Conservation (phyloP, 192 early-diverging fungal genomes). For the Backusella australiensis region DNA sequence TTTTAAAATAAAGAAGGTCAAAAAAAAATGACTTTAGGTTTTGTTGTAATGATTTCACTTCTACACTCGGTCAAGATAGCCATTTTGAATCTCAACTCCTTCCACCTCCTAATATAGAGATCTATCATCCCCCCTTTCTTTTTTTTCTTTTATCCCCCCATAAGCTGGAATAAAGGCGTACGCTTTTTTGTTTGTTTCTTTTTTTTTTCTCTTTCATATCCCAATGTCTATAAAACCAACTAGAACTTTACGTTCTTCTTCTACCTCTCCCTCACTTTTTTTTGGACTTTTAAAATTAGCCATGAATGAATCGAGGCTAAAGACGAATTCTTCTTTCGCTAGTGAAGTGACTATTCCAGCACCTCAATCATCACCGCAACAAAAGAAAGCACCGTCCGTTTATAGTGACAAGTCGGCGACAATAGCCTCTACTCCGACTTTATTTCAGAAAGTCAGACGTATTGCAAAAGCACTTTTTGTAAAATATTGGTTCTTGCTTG, state of each 20-base stretch:
- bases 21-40: neutral
- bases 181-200: neutral
- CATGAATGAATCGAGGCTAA: conserved; percentile 25
- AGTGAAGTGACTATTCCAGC: conserved; percentile 19
- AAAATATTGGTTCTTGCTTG: conserved; percentile 58
- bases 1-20: no score
- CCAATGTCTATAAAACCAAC: conserved; percentile 4
- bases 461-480: neutral
- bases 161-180: conserved; percentile 8
- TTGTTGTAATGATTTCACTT: neutral
- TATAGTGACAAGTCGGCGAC: conserved; percentile 10
- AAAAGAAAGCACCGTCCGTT: neutral
- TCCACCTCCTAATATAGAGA: conserved; percentile 2
- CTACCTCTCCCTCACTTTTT: conserved; percentile 19
- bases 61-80: neutral
- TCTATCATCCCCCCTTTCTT: neutral
- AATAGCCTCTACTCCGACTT: neutral
- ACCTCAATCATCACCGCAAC: neutral
- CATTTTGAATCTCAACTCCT: conserved; percentile 6
- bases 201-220: neutral
- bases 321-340: conserved; percentile 19
- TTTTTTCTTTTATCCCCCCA: neutral
- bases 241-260: neutral
- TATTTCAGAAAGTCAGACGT: neutral
- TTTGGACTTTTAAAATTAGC: conserved; percentile 22